A percentile compares a stretch with the other conserved stretches of the same genome.
Evolutionary conservation across 495 filamentous ascomycete genomes (phyloP).

Genomic region (Cladorrhinum samala): DNA sequence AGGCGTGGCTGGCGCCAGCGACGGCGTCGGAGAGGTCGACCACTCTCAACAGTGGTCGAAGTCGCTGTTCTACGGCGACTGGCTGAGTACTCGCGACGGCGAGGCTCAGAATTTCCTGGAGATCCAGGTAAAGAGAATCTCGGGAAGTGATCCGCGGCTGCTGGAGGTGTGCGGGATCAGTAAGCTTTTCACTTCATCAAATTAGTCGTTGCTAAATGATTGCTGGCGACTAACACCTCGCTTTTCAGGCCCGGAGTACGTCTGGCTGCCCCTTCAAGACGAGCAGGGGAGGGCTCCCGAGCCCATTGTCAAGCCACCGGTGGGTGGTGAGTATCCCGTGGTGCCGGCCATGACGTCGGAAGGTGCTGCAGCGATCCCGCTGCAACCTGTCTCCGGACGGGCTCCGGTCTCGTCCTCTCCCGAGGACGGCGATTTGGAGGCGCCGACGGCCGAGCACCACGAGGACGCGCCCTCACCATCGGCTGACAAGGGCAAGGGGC

Average conservation of each 20-base stretch:
- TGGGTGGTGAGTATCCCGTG: no score
- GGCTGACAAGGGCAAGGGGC: conserved; percentile 15
- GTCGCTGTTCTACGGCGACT: conserved; percentile 17
- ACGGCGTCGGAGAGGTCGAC: neutral
- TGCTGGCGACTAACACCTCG: no score
- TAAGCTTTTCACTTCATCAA: neutral
- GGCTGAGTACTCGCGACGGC: conserved; percentile 9
- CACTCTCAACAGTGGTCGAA: conserved; percentile 18
- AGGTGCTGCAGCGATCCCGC: no score
- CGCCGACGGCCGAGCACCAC: neutral
- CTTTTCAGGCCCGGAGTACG: neutral
- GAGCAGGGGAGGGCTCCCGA: conserved; percentile 4
- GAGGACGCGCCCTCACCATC: no score
- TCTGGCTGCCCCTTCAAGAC: conserved; percentile 10
- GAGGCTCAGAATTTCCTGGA: conserved; percentile 17
- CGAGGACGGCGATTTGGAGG: no score
- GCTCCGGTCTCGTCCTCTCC: no score
- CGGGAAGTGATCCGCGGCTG: conserved; percentile 14
- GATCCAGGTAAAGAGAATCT: conserved; percentile 26
- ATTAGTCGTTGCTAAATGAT: no score
- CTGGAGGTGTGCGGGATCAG: conserved; percentile 12
- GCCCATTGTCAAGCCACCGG: no score
- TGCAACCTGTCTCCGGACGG: no score
- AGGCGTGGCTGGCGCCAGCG: neutral
- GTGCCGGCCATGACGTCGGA: no score